Percentiles rank a stretch among this genome's conserved stretches.
phyloP scores from a whole-genome alignment of 805 yeast genomes.

The Sugiyamaella qingdaonensis region DNA sequence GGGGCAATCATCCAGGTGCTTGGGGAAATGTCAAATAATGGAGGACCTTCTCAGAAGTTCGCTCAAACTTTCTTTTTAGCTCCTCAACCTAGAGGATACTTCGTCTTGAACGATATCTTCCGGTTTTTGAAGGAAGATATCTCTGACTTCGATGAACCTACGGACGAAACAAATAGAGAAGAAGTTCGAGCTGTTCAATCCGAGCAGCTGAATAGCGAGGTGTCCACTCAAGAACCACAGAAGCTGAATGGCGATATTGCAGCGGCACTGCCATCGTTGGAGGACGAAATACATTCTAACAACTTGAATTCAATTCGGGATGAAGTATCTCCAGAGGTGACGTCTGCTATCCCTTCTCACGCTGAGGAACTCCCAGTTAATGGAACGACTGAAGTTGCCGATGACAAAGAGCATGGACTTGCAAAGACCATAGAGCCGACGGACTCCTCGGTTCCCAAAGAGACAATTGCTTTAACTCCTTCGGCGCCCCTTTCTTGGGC shows the following conservation, averaged over 20 bases:
- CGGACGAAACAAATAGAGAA: background rate
- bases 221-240: background rate
- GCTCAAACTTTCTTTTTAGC: conserved; percentile 40
- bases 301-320: background rate
- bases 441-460: background rate
- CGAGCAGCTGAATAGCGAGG: background rate
- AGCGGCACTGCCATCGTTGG: background rate
- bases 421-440: background rate
- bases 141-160: conserved; percentile 22
- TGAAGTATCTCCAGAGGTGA: background rate
- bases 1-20: conserved; percentile 37
- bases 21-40: conserved; percentile 38
- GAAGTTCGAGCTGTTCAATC: background rate
- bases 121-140: conserved; percentile 34
- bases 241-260: background rate
- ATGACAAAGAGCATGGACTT: background rate
- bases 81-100: conserved; percentile 29
- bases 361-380: background rate
- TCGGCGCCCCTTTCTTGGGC: conserved; percentile 20
- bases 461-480: background rate
- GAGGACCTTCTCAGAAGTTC: conserved; percentile 34
- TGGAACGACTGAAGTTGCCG: background rate
- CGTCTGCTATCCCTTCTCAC: background rate
- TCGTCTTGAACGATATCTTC: conserved; percentile 37
- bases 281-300: background rate